A percentile compares a stretch with the other conserved stretches of the same genome.
These are phyloP conservation scores for Xylaria nigripes DNA, from an alignment of 495 filamentous ascomycete species.

Conservation along the genomic window DNA sequence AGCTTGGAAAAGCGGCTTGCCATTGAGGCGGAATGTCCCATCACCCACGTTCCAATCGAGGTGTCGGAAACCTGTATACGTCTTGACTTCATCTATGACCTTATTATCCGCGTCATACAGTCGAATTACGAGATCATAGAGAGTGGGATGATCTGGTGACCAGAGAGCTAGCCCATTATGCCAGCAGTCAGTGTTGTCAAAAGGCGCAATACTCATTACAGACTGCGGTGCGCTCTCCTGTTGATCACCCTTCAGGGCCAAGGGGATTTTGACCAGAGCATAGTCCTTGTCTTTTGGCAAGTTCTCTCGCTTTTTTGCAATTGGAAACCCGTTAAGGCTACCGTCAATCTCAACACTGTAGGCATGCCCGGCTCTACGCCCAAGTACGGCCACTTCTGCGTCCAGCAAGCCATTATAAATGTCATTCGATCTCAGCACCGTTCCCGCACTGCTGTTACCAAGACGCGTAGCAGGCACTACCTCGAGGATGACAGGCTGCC, in stretches of 20 bases:
- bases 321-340: slow-evolving; percentile 17
- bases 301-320: slow-evolving; percentile 28
- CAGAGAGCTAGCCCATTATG: slow-evolving; percentile 34
- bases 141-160: slow-evolving; percentile 47
- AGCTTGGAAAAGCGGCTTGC: slow-evolving; percentile 49
- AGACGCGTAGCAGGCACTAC: slow-evolving; percentile 37
- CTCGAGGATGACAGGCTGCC: slow-evolving; percentile 58
- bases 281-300: slow-evolving; percentile 31
- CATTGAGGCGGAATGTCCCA: slow-evolving; percentile 49
- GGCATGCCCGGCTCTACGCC: slow-evolving; percentile 20
- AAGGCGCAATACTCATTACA: slow-evolving; percentile 14
- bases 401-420: slow-evolving; percentile 21
- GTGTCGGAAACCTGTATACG: slow-evolving; percentile 53
- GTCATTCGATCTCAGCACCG: slow-evolving; percentile 24
- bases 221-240: slow-evolving; percentile 15
- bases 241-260: slow-evolving; percentile 35
- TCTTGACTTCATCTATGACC: slow-evolving; percentile 43
- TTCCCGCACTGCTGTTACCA: slow-evolving; percentile 25
- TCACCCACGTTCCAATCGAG: slow-evolving; percentile 42
- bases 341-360: slow-evolving; percentile 28
- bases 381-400: slow-evolving; percentile 19
- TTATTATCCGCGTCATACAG: slow-evolving; percentile 23
- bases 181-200: slow-evolving; percentile 19
- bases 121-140: slow-evolving; percentile 48
- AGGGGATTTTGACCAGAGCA: slow-evolving; percentile 37